Evolutionary conservation across 2,329 filamentous ascomycete species (phyloP).

Genomic region (Rachicladosporium sp.): DNA sequence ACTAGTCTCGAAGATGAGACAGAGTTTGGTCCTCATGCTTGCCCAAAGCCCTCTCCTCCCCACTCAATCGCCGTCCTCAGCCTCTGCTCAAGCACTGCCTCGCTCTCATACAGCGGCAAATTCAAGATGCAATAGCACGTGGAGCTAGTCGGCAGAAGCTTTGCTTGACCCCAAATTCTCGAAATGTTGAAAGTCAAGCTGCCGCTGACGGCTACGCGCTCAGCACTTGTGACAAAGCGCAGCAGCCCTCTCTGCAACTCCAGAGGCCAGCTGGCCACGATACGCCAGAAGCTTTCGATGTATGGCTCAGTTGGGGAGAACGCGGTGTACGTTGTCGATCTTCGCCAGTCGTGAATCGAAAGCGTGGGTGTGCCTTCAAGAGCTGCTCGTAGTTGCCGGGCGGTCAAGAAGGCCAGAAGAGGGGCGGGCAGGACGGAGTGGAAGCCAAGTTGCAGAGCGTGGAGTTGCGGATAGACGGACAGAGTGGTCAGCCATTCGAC

Average conservation of each 20-base stretch:
- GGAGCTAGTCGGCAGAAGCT: conserved; percentile 52
- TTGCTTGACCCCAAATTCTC: background rate
- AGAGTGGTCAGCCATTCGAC: conserved; percentile 69
- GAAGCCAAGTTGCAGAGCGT: conserved; percentile 74
- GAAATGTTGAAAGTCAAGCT: conserved; percentile 16
- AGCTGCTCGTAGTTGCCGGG: conserved; percentile 58
- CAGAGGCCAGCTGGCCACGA: conserved; percentile 56
- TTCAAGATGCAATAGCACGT: conserved; percentile 88
- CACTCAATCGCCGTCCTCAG: conserved; percentile 80
- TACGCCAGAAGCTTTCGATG: conserved; percentile 71
- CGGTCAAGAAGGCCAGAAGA: conserved; percentile 40
- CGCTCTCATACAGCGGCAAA: conserved; percentile 67
- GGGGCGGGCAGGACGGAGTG: conserved; percentile 18
- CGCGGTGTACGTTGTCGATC: conserved; percentile 65
- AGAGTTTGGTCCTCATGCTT: conserved; percentile 9
- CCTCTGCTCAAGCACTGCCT: conserved; percentile 58
- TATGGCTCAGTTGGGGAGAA: conserved; percentile 59
- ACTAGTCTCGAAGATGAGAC: too few species aligned
- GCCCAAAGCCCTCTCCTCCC: conserved; percentile 66
- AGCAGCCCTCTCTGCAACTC: conserved; percentile 64
- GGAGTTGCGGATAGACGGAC: conserved; percentile 64
- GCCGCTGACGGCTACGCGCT: conserved; percentile 79
- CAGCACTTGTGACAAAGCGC: conserved; percentile 90
- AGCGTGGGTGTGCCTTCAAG: conserved; percentile 78
- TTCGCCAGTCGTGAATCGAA: conserved; percentile 60